Evolutionary conservation across 2,329 filamentous ascomycete species (phyloP), one percentile per base, ranked within the genome.

Genomic region (Pseudocercospora eumusae): DNA sequence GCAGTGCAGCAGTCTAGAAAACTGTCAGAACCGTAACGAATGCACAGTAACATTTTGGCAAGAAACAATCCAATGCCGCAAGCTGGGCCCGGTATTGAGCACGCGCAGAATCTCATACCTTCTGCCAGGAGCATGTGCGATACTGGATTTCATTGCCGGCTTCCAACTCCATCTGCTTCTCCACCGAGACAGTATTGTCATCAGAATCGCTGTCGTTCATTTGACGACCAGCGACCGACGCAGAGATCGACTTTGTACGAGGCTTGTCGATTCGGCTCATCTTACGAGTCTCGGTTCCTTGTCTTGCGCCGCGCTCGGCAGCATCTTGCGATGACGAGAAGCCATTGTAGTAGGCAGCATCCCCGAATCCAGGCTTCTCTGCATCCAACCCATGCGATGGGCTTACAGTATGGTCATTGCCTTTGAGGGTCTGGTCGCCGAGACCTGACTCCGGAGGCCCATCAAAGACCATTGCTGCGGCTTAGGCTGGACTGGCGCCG

Each of bases 41-140:
- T 15, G 15, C 15, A 2, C 36, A 40, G 9, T 40, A 52, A 56
- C 36, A n/a, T 18, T 40, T 40, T n/a, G 13, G 36, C 15, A 18
- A 18, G 2, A 40, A 18, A 40, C 36, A n/a, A n/a, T 18, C 1
- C 36, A 40, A 40, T 40, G 36, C 36, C 36, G 36, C 36, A 40
- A 36, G 13, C 31, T 45, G n/a, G 31, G 11, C 11, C 9, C 27
- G 27, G 13, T 23, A 11, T 50, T 18, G 57, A 25, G 21, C 44
- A 15, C 18, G 10, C 44, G 18, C 18, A 47, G 21, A 47, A 47
- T 6, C 7, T 52, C 69, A 68, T 60, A 88, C 86, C 83, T 96
- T 96, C 73, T 91, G 89, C 93, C 93, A 97, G 68, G 88, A 93
- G 79, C 93, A 97, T 42, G 92, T 96, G 64, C 93, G 84, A 75